Evolutionary conservation across 441 rosid genomes (phyloP), one percentile per base, ranked within the genome.

Genomic region (Gossypium davidsonii): DNA sequence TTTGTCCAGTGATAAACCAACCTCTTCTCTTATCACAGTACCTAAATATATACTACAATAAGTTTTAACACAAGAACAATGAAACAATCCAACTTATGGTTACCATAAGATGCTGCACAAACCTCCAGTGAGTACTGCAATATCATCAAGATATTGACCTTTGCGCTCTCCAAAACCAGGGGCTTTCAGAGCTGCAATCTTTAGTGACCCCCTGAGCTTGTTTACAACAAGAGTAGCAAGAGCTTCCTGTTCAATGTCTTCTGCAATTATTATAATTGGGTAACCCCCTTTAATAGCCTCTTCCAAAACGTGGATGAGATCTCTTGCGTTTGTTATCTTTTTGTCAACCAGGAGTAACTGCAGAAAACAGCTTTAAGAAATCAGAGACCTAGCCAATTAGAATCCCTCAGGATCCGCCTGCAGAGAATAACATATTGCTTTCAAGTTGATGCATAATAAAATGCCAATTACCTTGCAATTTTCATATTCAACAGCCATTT

Each of bases 121-220:
- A 91, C 98, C 98, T 86, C 95, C 94, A 2, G 98, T 95, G 68
- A 95, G 80, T 71, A 91, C 85, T 66, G 99, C 98, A 77, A 95
- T 88, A 76, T 95, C 98, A 60, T 95, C 99, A 73, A 95, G 98
- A 79, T 92, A 95, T 71, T 93, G 97, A 80, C 95, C 91, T 81
- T 95, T 95, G 60, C 98, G 90, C 77, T 95, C 96, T 60, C 98
- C 98, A 83, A 93, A 95, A 65, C 98, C 99, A 77, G 99, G 98
- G 79, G 99, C 99, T 75, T 88, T 95, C 6, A 95, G 89, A 74
- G 99, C 97, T 68, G 98, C 99, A 81, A 95, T 91, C 82, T 92
- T 95, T 71, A 95, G 67, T 34, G 98, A 68, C 12, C 99, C 99
- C 82, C 99, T 91, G 55, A 95, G 91, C 80, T 86, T 93, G 86